Evolutionary conservation across 163 green algal genomes (phyloP), one percentile per base, ranked within the genome.

Genomic region (Volvox carteri): DNA sequence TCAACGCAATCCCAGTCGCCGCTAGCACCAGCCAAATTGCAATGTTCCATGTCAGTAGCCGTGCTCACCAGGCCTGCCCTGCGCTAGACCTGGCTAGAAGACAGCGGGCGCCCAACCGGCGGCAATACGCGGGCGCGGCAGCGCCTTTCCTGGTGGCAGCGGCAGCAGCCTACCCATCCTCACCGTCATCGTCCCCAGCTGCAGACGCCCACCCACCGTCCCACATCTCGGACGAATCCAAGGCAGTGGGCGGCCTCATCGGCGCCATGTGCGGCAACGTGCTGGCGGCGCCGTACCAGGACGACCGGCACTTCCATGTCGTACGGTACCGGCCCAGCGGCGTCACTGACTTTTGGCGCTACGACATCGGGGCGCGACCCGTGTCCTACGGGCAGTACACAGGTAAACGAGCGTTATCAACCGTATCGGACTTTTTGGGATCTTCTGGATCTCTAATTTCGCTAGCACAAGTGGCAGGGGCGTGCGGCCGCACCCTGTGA

Each of bases 241-340:
- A 80, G 62, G 81, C 81, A 0, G 35, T 79, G 0, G 86, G 86
- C 12, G 52, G 60, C 35, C 54, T 92, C 48, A 35, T 92, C 5
- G 88, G 88, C 2, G 88, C 88, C 41, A 90, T 88, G 88, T 87
- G 67, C 30, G 88, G 88, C 41, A 92, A 92, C 41, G 84, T 90
- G 60, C 76, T 92, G 46, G 88, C 56, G 25, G 88, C 88, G n/a
- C 88, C 88, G 33, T 58, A 90, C 80, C 62, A 87, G 52, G 58
- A 75, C 60, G 88, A 92, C 44, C 73, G 88, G 37, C 83, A 90
- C 39, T 92, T 35, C 62, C 62, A 86, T 18, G 62, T 87, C 23
- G 39, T 84, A 84, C 75, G 75, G 12, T 70, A 72, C 30, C 50
- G 75, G 14, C 50, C 48, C 30, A 83, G 70, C 52, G 88, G 88